These are phyloP conservation scores for Termitomyces sp. DNA, from an alignment of 768 basidiomycete species.

Conservation along the genomic window DNA sequence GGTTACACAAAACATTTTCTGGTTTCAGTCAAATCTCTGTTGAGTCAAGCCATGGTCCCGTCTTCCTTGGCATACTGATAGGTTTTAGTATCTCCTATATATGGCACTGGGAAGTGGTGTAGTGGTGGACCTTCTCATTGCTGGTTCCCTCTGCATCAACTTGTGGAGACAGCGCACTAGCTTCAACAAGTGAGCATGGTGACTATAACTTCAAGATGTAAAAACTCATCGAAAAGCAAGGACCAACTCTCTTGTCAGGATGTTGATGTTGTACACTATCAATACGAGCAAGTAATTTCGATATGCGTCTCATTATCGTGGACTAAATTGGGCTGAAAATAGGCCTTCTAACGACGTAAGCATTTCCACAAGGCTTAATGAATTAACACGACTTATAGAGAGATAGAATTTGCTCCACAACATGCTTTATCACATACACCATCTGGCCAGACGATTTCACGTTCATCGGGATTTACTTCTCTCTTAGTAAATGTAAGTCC, in stretches of 20 bases:
- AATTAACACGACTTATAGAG: neutral
- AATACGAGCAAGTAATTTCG: slow-evolving; percentile 39
- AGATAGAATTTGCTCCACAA: slow-evolving; percentile 23
- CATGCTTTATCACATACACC: slow-evolving; percentile 32
- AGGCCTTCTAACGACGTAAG: slow-evolving; percentile 31
- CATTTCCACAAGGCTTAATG: neutral
- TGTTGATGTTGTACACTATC: slow-evolving; percentile 42
- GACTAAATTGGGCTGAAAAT: neutral
- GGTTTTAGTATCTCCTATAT: slow-evolving; percentile 25
- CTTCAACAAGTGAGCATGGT: slow-evolving; percentile 19
- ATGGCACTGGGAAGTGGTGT: slow-evolving; percentile 29
- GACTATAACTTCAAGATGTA: neutral
- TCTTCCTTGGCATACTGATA: neutral
- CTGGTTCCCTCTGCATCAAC: slow-evolving; percentile 28
- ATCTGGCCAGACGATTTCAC: slow-evolving; percentile 44
- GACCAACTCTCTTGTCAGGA: slow-evolving; percentile 40
- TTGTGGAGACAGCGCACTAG: slow-evolving; percentile 27
- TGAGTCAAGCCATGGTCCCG: neutral
- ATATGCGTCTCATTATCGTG: too few relatives aligned
- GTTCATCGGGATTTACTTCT: slow-evolving; percentile 45
- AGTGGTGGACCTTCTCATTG: slow-evolving; percentile 36
- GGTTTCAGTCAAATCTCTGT: slow-evolving; percentile 8
- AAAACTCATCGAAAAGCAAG: slow-evolving; percentile 18
- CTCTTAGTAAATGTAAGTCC: slow-evolving; percentile 37
- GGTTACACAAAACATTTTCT: slow-evolving; percentile 3